phyloP scores from a whole-genome alignment of 805 yeast species.

The Sporopachydermia quercuum region DNA sequence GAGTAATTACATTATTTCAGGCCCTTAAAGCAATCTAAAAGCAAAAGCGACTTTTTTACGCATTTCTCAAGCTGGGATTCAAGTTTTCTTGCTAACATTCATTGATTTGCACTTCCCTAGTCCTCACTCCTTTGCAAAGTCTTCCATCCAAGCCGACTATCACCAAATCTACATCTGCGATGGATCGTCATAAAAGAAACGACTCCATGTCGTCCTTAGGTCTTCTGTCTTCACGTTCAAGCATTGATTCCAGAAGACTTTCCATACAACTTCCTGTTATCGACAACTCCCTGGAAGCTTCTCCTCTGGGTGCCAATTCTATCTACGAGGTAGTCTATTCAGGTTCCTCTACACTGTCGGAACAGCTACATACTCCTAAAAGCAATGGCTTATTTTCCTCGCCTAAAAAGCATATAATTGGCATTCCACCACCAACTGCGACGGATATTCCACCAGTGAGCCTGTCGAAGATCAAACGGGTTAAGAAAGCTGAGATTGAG shows the following conservation, averaged over 20 bases:
- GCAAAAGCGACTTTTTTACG: background rate
- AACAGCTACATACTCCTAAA: constrained; percentile 17
- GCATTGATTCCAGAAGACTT: background rate
- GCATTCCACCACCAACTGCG: constrained; percentile 52
- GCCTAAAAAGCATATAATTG: constrained; percentile 26
- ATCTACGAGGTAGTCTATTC: constrained; percentile 60
- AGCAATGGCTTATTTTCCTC: constrained; percentile 13
- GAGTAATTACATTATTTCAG: too few relatives aligned
- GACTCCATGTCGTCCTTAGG: background rate
- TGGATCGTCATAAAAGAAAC: background rate
- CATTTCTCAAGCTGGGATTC: background rate
- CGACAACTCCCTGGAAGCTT: constrained; percentile 11
- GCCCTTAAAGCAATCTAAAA: too few relatives aligned
- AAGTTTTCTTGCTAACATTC: background rate
- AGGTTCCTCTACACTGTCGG: constrained; percentile 30
- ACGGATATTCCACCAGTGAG: constrained; percentile 76
- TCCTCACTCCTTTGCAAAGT: too few relatives aligned
- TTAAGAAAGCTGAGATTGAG: constrained; percentile 27
- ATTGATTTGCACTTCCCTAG: too few relatives aligned
- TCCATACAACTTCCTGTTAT: background rate
- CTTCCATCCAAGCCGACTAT: too few relatives aligned
- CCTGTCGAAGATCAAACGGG: constrained; percentile 36
- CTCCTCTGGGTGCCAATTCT: constrained; percentile 60
- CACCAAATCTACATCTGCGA: too few relatives aligned
- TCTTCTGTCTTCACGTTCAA: background rate